Evolutionary conservation across 1,139 yeast genomes (phyloP).

Genomic region (Taphrina populina): DNA sequence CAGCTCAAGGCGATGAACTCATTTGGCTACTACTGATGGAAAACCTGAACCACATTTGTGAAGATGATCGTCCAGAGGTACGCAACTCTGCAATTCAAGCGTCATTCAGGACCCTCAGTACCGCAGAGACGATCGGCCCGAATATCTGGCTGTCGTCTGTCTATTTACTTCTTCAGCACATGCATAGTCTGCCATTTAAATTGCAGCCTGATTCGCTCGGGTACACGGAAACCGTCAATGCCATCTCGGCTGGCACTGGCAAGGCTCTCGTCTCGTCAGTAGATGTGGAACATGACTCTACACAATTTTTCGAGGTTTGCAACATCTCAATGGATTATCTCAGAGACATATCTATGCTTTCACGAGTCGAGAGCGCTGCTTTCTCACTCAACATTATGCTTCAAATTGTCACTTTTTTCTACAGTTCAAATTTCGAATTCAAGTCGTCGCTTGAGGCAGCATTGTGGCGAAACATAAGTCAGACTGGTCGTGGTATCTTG

Average conservation of each 20-base stretch:
- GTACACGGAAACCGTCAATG: slow-evolving; percentile 5
- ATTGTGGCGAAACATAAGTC: not conserved
- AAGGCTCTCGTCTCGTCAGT: not conserved
- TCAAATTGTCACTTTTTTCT: not conserved
- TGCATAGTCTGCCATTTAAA: not conserved
- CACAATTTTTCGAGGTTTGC: not conserved
- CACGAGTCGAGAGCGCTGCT: not conserved
- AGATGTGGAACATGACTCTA: not conserved
- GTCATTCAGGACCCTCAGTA: slow-evolving; percentile 20
- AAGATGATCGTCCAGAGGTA: slow-evolving; percentile 27
- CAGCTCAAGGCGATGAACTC: slow-evolving; percentile 1
- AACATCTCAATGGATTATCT: not conserved
- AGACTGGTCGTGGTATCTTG: slow-evolving; percentile 1
- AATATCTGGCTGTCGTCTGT: not conserved
- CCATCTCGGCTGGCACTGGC: slow-evolving; percentile 9
- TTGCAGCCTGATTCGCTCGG: not conserved
- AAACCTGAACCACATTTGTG: slow-evolving; percentile 19
- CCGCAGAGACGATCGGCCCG: not conserved
- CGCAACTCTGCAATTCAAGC: slow-evolving; percentile 32
- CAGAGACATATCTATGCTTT: not conserved
- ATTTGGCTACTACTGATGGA: slow-evolving; percentile 30
- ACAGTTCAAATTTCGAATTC: not conserved
- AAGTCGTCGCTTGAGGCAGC: not conserved
- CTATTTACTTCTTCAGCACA: not conserved
- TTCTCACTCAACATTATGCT: not conserved